Base-by-base conservation (phyloP, 1,284 basidiomycete genomes). In the Crucibulum parvulum region DNA sequence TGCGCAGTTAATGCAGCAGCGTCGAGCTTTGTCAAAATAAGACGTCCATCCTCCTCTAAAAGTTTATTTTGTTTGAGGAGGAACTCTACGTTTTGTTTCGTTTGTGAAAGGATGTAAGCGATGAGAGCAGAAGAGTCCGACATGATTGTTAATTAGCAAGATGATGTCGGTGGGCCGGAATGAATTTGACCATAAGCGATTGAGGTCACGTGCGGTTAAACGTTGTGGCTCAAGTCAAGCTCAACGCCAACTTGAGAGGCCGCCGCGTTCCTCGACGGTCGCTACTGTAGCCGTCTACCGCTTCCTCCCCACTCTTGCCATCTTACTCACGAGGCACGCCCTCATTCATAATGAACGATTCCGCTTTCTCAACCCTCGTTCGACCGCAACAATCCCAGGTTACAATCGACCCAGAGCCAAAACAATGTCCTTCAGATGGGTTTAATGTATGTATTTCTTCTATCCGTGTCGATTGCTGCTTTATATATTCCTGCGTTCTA, bases 371-470 rank as follows among this genome's bases (percentile, higher is more conserved):
- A 61, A 75, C 71, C 6, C 65, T 83, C 50, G 63, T 59, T 48
- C 65, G 72, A 51, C 81, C 80, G 18, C 58, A 66, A 36, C 72
- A 76, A 54, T 67, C 75, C 15, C 73, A 74, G 60, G 70, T 79
- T 45, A 72, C 67, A 16, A 71, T 81, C 41, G 75, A 81, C 43
- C 67, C 75, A 1, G 73, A 70, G 31, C 63, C 76, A 8, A 78
- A 78, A 55, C 70, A 74, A 39, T 75, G 72, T 55, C 71, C 69
- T 31, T 65, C 76, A 36, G 78, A 80, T 58, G 81, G 80, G 6
- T 80, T 82, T 68, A 80, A 77, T 65, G 81, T 81, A 51, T n/a
- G 77, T 72, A 43, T 43, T 55, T 15, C 31, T 24, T 61, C 48
- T 37, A 37, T 53, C 36, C 39, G 35, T 36, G 18, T 55, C 41